Base-by-base conservation (phyloP, 164 flowering plant genomes). In the Chloranthus sessilifolius region DNA sequence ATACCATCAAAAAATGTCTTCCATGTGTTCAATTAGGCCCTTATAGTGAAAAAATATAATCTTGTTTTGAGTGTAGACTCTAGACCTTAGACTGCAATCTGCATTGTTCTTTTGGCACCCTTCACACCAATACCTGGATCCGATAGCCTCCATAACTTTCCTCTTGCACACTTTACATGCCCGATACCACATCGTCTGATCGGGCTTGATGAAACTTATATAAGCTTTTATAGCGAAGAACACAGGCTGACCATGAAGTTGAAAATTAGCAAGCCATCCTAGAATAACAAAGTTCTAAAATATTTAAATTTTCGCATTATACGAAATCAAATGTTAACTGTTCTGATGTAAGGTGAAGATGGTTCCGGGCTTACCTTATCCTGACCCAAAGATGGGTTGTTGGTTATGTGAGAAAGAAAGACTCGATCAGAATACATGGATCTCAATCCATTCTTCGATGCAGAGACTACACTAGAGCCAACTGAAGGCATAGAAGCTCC, bases 51-150 rank as follows among this genome's bases (percentile, higher is more conserved):
- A 7, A 5, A 28, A 3, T 44, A 20, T 8, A 25, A 26, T 26
- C 7, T 44, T n/a, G 50, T 15, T 36, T 30, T 16, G 4, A 24
- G 14, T 10, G 63, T 30, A n/a, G n/a, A n/a, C n/a, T n/a, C n/a
- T n/a, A n/a, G 11, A 85, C 99, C 97, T 87, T 60, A 89, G 65
- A 53, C 70, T 71, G 72, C 81, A 75, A 14, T 80, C 84, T 0
- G 48, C 83, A 45, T 78, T 88, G 64, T 81, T 79, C 69, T 80
- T 89, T 70, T 89, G 90, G 66, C 99, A 94, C 22, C 78, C 85
- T 70, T 87, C 95, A 59, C 99, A 94, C 94, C 95, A 87, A 50
- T 78, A 94, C 17, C 95, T 96, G 61, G 95, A 87, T 12, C 86
- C 96, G 66, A 83, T 44, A 24, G 75, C 88, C 25, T 83, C 95